Evolutionary conservation across 2,329 filamentous ascomycete genomes (phyloP).

Genomic region (Pestalotiopsis sp.): DNA sequence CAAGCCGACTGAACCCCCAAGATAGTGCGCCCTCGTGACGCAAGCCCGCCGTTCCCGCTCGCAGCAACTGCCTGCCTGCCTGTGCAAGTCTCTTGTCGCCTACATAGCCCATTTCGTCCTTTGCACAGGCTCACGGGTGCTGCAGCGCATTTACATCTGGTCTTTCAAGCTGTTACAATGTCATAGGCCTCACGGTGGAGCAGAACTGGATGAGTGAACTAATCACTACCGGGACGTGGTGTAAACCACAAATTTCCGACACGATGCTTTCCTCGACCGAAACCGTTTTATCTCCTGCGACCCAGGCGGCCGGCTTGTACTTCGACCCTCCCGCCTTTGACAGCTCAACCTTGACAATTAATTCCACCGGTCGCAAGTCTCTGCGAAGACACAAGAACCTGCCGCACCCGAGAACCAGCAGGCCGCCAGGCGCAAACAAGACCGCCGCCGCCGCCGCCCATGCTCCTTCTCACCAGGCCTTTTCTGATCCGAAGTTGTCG

Average conservation of each 20-base stretch:
- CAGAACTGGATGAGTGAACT: conserved; percentile 15
- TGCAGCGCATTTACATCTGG: neutral
- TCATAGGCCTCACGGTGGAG: conserved; percentile 4
- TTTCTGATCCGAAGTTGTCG: conserved; percentile 30
- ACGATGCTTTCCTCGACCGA: conserved; percentile 31
- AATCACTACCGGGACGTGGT: conserved; percentile 14
- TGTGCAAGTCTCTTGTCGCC: neutral
- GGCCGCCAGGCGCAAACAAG: conserved; percentile 15
- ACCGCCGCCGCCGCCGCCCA: neutral
- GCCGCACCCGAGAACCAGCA: conserved; percentile 36
- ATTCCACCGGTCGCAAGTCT: conserved; percentile 25
- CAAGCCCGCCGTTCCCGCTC: neutral
- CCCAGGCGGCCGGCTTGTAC: conserved; percentile 24
- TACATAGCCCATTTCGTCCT: neutral
- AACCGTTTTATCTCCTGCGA: conserved; percentile 27
- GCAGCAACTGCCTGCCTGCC: neutral
- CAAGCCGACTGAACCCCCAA: neutral
- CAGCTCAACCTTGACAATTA: conserved; percentile 23
- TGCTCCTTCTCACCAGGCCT: conserved; percentile 22
- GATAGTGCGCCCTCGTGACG: conserved; percentile 5
- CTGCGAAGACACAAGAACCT: conserved; percentile 42
- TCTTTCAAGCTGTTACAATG: neutral
- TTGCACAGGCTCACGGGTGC: neutral
- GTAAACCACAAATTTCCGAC: conserved; percentile 36
- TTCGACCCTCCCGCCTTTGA: conserved; percentile 26